Conservation (phyloP, 768 basidiomycete species). For the Rhodocollybia butyracea region DNA sequence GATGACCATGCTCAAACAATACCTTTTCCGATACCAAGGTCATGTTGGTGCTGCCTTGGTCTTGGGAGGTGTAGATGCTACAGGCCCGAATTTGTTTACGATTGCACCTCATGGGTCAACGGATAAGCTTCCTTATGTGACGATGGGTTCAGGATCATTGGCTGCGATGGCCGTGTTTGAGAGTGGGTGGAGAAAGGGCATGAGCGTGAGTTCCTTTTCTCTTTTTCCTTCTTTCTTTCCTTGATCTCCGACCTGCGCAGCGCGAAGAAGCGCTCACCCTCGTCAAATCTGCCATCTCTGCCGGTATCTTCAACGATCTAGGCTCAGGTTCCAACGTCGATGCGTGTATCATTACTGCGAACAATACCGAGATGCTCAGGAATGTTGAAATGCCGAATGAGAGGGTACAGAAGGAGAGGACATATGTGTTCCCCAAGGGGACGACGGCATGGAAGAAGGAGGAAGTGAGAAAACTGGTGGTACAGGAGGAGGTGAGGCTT, state of each 20-base stretch:
- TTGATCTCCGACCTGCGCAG: slow-evolving; percentile 29
- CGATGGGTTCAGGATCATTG: slow-evolving; percentile 95
- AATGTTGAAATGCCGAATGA: slow-evolving; percentile 93
- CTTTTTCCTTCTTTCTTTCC: slow-evolving; percentile 3
- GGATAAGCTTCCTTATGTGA: slow-evolving; percentile 97
- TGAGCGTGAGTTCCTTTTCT: slow-evolving; percentile 55
- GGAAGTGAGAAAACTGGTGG: slow-evolving; percentile 65
- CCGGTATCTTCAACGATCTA: slow-evolving; percentile 99
- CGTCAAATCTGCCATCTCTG: slow-evolving; percentile 83
- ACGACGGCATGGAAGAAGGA: slow-evolving; percentile 91
- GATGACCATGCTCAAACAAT: slow-evolving; percentile 98
- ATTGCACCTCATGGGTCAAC: slow-evolving; percentile 96
- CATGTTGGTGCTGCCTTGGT: slow-evolving; percentile 94
- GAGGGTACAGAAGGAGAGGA: slow-evolving; percentile 73
- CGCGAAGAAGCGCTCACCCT: slow-evolving; percentile 77
- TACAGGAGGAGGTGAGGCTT: slow-evolving; percentile 65
- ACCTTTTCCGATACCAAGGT: slow-evolving; percentile 89
- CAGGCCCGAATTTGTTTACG: slow-evolving; percentile 94
- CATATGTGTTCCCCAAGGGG: slow-evolving; percentile 73
- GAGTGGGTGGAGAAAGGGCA: slow-evolving; percentile 72
- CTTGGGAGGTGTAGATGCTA: slow-evolving; percentile 92
- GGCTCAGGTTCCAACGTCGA: slow-evolving; percentile 99
- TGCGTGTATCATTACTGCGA: slow-evolving; percentile 89
- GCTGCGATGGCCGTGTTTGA: slow-evolving; percentile 99
- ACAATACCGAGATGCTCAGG: slow-evolving; percentile 86